Evolutionary conservation across 495 filamentous ascomycete species (phyloP).

Genomic region (Bryoglossum gracile): DNA sequence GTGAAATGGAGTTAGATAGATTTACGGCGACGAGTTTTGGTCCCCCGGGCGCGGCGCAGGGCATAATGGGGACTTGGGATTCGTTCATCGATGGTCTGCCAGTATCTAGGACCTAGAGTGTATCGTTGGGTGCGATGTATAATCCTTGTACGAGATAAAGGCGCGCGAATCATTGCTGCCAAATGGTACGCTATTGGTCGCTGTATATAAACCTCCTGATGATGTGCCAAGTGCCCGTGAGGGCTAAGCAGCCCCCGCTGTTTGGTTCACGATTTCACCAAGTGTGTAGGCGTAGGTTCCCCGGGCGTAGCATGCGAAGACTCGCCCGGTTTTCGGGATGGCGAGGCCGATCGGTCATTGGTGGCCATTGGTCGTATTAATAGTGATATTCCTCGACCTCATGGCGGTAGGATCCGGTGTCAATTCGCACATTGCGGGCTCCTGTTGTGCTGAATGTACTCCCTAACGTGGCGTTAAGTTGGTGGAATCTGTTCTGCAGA

Average conservation of each 20-base stretch:
- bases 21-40: constrained; percentile 35
- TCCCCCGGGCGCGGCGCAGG: constrained; percentile 33
- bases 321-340: constrained; percentile 30
- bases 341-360: constrained; percentile 37
- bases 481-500: too few species aligned
- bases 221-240: constrained; percentile 29
- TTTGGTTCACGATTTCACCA: constrained; percentile 31
- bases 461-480: constrained; percentile 1
- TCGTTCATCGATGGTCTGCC: constrained; percentile 34
- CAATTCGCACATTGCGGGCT: constrained; percentile 25
- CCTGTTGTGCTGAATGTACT: neutral
- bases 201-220: constrained; percentile 25
- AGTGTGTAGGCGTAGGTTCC: constrained; percentile 30
- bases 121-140: constrained; percentile 33
- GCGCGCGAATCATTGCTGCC: constrained; percentile 28
- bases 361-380: constrained; percentile 39
- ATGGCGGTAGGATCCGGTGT: constrained; percentile 32
- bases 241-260: constrained; percentile 32
- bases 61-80: constrained; percentile 29
- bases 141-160: constrained; percentile 36
- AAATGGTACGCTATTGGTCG: constrained; percentile 27
- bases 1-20: constrained; percentile 30
- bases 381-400: constrained; percentile 34
- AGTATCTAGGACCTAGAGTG: constrained; percentile 37
- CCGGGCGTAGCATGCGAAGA: constrained; percentile 35